Base-by-base conservation (phyloP, 306 rosid species). In the Fragaria iinumae region DNA sequence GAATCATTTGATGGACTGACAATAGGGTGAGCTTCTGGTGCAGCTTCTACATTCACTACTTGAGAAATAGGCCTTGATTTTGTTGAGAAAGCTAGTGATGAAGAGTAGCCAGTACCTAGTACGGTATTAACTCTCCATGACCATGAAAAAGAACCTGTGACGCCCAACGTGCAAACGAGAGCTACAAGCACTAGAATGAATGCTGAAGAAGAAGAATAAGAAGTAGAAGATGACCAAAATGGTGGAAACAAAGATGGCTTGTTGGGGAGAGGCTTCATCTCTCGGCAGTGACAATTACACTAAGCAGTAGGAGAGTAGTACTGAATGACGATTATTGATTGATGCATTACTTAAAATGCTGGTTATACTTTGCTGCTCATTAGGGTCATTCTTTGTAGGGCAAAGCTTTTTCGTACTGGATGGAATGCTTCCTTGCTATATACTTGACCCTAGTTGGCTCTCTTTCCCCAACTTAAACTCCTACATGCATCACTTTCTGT, bases 301-400 rank as follows among this genome's bases (percentile, higher is more conserved):
- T 45, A 47, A 16, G 62, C 55, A 27, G 16, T 70, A 16, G 23
- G 34, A 47, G 3, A 38, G 29, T 32, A 64, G 44, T 38, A 27
- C 8, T 38, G 36, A 56, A 17, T 73, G 27, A 25, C 59, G 43
- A 18, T 16, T 23, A 38, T 38, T 38, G 75, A 3, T 3, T 23
- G 82, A 79, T 79, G 44, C 82, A 79, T 43, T 73, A 41, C 69
- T 73, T 65, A 32, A 14, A 52, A 3, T 11, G 34, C 21, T 41
- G 21, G 74, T 65, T 73, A 79, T 79, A 43, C 68, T 55, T 79
- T 72, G 68, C 82, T 53, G 62, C 62, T 66, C 48, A 41, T 52
- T 11, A 39, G 72, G 23, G 77, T 65, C 57, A 53, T 65, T 36
- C 56, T 25, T 49, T 57, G 56, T 72, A n/a, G 43, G 52, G 16